Conservation (phyloP, 179 eudicot genomes). For the Heliamphora pulchella region DNA sequence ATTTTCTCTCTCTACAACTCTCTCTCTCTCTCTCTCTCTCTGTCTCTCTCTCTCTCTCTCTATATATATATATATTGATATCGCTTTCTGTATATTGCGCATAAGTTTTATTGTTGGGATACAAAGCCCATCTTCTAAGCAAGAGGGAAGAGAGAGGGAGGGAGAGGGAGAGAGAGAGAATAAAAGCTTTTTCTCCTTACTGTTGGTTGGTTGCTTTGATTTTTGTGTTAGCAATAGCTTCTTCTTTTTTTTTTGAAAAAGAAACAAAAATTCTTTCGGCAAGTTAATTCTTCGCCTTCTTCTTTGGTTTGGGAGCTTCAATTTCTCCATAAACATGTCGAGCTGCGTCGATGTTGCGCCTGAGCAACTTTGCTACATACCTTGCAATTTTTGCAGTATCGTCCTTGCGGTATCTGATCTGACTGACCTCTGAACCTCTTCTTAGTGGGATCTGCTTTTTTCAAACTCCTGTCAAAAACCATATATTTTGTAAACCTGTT, state of each 20-base stretch:
- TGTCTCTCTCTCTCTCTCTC: too few species aligned
- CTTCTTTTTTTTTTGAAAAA: background rate
- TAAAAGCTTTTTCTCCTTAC: background rate
- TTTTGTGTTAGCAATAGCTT: too few species aligned
- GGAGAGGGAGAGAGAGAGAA: background rate
- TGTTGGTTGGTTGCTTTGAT: background rate
- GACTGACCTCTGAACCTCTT: constrained; percentile 10
- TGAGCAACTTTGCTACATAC: constrained; percentile 60
- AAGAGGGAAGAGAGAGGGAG: too few species aligned
- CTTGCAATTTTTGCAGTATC: constrained; percentile 79
- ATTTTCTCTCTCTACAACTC: constrained; percentile 13
- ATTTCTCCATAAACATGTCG: constrained; percentile 22
- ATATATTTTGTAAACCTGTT: too few species aligned
- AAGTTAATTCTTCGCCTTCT: background rate
- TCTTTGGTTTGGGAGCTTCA: background rate
- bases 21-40: too few species aligned
- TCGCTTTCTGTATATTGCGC: background rate
- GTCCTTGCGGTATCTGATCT: constrained; percentile 45
- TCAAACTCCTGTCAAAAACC: background rate
- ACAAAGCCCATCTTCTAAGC: background rate
- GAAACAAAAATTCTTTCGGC: background rate
- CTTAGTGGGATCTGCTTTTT: background rate
- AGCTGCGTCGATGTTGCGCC: constrained; percentile 25
- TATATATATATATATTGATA: background rate
- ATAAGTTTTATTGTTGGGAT: background rate